Evolutionary conservation across 306 rosid genomes (phyloP).

Genomic region (Lablab purpureus): DNA sequence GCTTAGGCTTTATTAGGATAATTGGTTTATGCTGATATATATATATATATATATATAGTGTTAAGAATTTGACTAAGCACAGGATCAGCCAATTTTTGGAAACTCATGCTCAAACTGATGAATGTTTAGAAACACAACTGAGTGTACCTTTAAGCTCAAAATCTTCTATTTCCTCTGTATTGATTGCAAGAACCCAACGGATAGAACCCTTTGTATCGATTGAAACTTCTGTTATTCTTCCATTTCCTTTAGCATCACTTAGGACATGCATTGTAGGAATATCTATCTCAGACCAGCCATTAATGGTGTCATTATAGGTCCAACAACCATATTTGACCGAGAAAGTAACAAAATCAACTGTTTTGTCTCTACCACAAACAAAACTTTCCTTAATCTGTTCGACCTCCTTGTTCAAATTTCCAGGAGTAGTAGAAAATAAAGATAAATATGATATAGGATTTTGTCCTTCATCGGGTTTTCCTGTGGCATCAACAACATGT

Average conservation of each 20-base stretch:
- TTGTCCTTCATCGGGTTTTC: slow-evolving; percentile 52
- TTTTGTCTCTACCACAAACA: slow-evolving; percentile 71
- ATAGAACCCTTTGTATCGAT: slow-evolving; percentile 78
- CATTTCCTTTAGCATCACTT: slow-evolving; percentile 54
- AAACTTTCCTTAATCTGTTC: slow-evolving; percentile 79
- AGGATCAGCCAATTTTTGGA: not conserved
- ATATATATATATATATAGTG: not conserved
- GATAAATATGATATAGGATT: slow-evolving; percentile 71
- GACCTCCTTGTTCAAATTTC: slow-evolving; percentile 83
- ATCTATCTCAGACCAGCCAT: slow-evolving; percentile 81
- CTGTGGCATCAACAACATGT: slow-evolving; percentile 84
- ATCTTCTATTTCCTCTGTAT: slow-evolving; percentile 77
- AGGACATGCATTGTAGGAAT: slow-evolving; percentile 63
- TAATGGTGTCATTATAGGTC: slow-evolving; percentile 59
- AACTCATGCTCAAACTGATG: not conserved
- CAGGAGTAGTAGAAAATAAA: slow-evolving; percentile 86
- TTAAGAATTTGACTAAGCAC: not conserved
- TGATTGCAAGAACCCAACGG: slow-evolving; percentile 91
- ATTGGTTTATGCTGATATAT: too few species aligned
- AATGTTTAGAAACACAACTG: not conserved
- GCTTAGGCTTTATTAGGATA: not conserved
- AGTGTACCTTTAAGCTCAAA: slow-evolving; percentile 72
- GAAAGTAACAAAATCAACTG: slow-evolving; percentile 84
- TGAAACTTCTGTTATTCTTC: slow-evolving; percentile 65
- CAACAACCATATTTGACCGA: slow-evolving; percentile 79